A percentile compares a stretch with the other conserved stretches of the same genome.
phyloP scores from a whole-genome alignment of 805 yeast species.

The Nakazawaea sp. region DNA sequence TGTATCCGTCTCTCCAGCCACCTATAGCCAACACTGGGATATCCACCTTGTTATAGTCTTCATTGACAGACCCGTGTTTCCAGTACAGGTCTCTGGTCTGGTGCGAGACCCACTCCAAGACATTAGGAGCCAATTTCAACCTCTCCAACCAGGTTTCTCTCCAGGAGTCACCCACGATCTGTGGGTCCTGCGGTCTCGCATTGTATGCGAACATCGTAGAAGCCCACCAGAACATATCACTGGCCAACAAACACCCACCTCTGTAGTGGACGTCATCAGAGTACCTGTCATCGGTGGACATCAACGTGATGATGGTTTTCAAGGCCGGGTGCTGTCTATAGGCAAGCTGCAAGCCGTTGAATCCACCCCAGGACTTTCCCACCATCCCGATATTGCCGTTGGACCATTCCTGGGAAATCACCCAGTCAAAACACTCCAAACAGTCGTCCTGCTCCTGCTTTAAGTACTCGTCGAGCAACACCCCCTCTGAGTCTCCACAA shows the following conservation, averaged over 20 bases:
- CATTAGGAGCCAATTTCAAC: conserved; percentile 31
- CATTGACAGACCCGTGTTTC: conserved; percentile 41
- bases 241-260: conserved; percentile 37
- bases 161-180: conserved; percentile 31
- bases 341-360: conserved; percentile 38
- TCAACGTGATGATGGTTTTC: conserved; percentile 34
- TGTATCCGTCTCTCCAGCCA: conserved; percentile 44
- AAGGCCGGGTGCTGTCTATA: conserved; percentile 40
- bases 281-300: conserved; percentile 42
- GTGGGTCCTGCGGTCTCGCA: conserved; percentile 40
- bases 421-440: conserved; percentile 36
- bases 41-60: conserved; percentile 29
- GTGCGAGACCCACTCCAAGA: conserved; percentile 34
- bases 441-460: conserved; percentile 38
- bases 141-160: conserved; percentile 33
- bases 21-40: conserved; percentile 38
- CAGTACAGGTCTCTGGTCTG: conserved; percentile 38
- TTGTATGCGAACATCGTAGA: conserved; percentile 37
- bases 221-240: conserved; percentile 46
- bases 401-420: conserved; percentile 32
- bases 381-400: conserved; percentile 40
- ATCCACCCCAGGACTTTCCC: conserved; percentile 46
- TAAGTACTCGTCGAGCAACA: conserved; percentile 33
- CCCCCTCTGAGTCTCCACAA: conserved; percentile 34
- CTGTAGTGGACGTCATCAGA: conserved; percentile 43